A percentile compares a stretch with the other conserved stretches of the same genome.
Evolutionary conservation across 768 basidiomycete genomes (phyloP).

Genomic region (Podaxis carcinomalis): DNA sequence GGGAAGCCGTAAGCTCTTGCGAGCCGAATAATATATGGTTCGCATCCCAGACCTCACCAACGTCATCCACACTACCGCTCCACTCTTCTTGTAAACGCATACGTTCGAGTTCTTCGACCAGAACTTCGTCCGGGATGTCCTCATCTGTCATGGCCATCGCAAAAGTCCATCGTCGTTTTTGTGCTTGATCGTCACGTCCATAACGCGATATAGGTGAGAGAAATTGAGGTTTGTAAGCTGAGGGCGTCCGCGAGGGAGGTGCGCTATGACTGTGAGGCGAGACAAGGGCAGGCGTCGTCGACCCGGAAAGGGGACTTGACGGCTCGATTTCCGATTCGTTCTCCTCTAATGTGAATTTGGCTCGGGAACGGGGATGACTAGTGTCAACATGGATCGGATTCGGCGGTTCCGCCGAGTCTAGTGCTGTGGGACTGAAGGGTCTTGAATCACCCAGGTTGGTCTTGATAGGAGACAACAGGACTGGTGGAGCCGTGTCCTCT

Average conservation of each 20-base stretch:
- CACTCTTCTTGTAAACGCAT: conserved; percentile 24
- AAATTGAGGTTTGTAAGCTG: conserved; percentile 6
- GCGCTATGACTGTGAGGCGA: conserved; percentile 3
- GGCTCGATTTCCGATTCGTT: conserved; percentile 6
- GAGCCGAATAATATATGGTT: conserved; percentile 1
- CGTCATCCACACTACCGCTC: conserved; percentile 14
- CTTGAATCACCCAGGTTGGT: background rate
- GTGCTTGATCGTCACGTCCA: background rate
- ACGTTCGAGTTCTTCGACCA: conserved; percentile 43
- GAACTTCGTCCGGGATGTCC: conserved; percentile 43
- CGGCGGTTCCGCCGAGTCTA: background rate
- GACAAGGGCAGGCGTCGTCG: background rate
- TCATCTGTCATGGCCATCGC: conserved; percentile 49
- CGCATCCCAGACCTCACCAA: conserved; percentile 19
- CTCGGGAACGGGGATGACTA: background rate
- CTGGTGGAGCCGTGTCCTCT: background rate
- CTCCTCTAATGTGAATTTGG: conserved; percentile 8
- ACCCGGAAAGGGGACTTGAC: conserved; percentile 2
- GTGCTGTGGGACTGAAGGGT: background rate
- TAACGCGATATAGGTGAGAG: conserved; percentile 3
- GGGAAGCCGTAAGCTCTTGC: conserved; percentile 1
- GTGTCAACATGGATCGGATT: background rate
- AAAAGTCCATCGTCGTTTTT: conserved; percentile 29
- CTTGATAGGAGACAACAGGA: background rate
- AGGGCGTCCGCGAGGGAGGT: background rate